Evolutionary conservation across 169 alveolate species (phyloP).

Genomic region (Plasmodium malariae): DNA sequence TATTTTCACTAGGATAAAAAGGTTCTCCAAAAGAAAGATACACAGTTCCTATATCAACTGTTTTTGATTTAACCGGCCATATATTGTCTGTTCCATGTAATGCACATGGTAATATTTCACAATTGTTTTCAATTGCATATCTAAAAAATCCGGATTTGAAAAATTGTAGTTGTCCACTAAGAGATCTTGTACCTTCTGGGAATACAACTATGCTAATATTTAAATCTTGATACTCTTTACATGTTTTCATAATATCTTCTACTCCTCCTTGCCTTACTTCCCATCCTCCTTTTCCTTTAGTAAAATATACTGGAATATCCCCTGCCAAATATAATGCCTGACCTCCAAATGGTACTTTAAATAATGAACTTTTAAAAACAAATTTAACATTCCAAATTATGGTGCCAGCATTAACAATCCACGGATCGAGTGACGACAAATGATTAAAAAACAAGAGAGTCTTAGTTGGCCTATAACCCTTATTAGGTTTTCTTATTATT

Average conservation of each 20-base stretch:
- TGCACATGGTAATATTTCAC: slow-evolving; percentile 89
- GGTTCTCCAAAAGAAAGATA: slow-evolving; percentile 85
- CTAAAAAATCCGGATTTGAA: slow-evolving; percentile 92
- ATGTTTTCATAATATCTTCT: slow-evolving; percentile 77
- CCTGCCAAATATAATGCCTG: slow-evolving; percentile 74
- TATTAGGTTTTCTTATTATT: slow-evolving; percentile 49
- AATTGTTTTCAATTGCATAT: slow-evolving; percentile 89
- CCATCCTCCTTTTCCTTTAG: slow-evolving; percentile 87
- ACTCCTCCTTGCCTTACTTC: slow-evolving; percentile 80
- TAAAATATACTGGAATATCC: slow-evolving; percentile 79
- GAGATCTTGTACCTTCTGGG: slow-evolving; percentile 92
- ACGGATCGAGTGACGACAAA: slow-evolving; percentile 83
- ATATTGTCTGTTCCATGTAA: slow-evolving; percentile 79
- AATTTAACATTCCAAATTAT: slow-evolving; percentile 79
- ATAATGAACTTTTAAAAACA: slow-evolving; percentile 81
- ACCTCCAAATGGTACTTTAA: slow-evolving; percentile 83
- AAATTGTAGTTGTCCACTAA: slow-evolving; percentile 87
- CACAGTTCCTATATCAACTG: slow-evolving; percentile 81
- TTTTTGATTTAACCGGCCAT: slow-evolving; percentile 82
- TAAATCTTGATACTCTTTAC: slow-evolving; percentile 69
- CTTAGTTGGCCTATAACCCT: slow-evolving; percentile 63
- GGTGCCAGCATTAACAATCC: slow-evolving; percentile 79
- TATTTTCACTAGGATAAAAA: slow-evolving; percentile 76
- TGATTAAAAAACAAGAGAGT: slow-evolving; percentile 82
- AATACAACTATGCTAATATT: slow-evolving; percentile 80